Evolutionary conservation across 768 basidiomycete species (phyloP).

Genomic region (Kwoniella sp.): DNA sequence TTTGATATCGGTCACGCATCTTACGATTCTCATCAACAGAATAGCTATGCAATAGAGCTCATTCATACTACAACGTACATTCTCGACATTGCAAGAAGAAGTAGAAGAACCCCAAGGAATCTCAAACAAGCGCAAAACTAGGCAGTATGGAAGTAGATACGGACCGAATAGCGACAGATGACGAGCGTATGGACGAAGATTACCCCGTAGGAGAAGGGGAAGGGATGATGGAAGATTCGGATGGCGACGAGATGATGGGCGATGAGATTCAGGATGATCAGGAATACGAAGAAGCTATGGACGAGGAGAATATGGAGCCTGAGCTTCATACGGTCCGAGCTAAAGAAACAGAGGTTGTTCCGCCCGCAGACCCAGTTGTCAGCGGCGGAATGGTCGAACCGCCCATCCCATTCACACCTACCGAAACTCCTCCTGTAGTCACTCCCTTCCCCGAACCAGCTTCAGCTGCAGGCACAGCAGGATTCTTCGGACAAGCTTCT

Average conservation of each 20-base stretch:
- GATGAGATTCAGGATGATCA: constrained; percentile 22
- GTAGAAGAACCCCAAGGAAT: too few species aligned
- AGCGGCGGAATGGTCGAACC: not conserved
- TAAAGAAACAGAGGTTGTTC: constrained; percentile 5
- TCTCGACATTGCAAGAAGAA: too few species aligned
- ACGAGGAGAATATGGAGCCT: constrained; percentile 18
- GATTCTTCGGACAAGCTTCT: constrained; percentile 1
- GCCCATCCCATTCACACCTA: constrained; percentile 5
- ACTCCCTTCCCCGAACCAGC: constrained; percentile 13
- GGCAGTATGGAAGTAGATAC: constrained; percentile 8
- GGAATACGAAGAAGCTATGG: constrained; percentile 24
- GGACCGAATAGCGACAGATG: constrained; percentile 16
- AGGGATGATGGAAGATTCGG: constrained; percentile 12
- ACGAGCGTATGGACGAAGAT: constrained; percentile 24
- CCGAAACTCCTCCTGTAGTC: constrained; percentile 1
- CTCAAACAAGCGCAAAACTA: too few species aligned
- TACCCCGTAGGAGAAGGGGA: constrained; percentile 11
- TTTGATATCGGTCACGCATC: too few species aligned
- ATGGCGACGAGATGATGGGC: constrained; percentile 23
- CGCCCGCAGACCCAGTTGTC: not conserved
- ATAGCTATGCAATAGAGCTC: too few species aligned
- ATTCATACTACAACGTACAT: too few species aligned
- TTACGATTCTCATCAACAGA: too few species aligned
- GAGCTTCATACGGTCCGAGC: not conserved
- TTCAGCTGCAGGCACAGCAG: not conserved